phyloP scores from a whole-genome alignment of 1,139 yeast genomes.

The Taphrina flavorubra region DNA sequence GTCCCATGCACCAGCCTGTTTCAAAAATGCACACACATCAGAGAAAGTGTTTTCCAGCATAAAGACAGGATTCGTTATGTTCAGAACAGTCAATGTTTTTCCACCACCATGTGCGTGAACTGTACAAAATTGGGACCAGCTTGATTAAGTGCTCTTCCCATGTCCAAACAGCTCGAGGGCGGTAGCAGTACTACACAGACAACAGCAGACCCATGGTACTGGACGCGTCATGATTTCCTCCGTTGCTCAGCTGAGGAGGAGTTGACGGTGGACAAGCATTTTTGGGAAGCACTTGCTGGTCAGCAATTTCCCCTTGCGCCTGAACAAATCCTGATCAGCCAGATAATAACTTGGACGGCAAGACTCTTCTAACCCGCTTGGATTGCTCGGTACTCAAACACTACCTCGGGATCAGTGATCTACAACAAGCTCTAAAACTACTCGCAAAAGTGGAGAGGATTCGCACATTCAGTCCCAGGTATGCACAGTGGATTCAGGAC shows the following conservation, averaged over 20 bases:
- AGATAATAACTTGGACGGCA: constrained; percentile 12
- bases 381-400: neutral
- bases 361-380: neutral
- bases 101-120: neutral
- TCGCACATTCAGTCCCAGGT: neutral
- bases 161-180: too few relatives aligned
- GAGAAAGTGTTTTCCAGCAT: too few relatives aligned
- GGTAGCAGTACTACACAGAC: neutral
- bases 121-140: neutral
- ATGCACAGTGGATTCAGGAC: neutral
- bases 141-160: too few relatives aligned
- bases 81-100: too few relatives aligned
- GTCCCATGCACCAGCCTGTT: too few relatives aligned
- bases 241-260: constrained; percentile 2
- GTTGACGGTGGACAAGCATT: neutral
- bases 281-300: constrained; percentile 15
- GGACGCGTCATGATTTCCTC: constrained; percentile 7
- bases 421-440: neutral
- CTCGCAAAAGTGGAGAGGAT: neutral
- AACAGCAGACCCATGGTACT: constrained; percentile 9
- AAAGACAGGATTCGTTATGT: too few relatives aligned
- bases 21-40: too few relatives aligned
- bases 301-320: neutral
- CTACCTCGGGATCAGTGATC: neutral
- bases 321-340: neutral